A percentile compares a stretch with the other conserved stretches of the same genome.
phyloP scores from a whole-genome alignment of 768 basidiomycete species.

The Lactarius pseudohatsudake region DNA sequence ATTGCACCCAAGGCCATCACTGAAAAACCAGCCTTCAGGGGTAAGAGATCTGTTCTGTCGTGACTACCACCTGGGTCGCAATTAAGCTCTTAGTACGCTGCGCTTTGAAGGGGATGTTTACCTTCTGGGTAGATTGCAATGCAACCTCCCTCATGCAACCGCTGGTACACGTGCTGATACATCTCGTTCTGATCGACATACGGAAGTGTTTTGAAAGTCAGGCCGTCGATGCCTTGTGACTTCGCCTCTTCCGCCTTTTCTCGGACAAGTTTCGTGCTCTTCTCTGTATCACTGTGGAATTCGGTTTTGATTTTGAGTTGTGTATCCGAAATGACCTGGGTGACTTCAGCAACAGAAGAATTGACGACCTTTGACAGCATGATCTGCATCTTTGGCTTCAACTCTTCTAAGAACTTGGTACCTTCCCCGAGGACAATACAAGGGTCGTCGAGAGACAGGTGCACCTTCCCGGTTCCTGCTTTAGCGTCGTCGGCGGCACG shows the following conservation, averaged over 20 bases:
- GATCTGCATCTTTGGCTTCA: conserved; percentile 79
- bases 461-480: conserved; percentile 70
- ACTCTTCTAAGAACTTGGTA: conserved; percentile 74
- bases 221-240: conserved; percentile 56
- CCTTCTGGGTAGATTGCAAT: conserved; percentile 99
- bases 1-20: conserved; percentile 98
- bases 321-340: conserved; percentile 87
- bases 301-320: conserved; percentile 81
- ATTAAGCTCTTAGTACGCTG: conserved; percentile 14
- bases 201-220: conserved; percentile 82
- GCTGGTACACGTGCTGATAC: conserved; percentile 91
- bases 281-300: conserved; percentile 78
- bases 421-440: conserved; percentile 76
- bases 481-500: conserved; percentile 87
- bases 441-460: conserved; percentile 72
- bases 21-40: conserved; percentile 95
- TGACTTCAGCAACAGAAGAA: conserved; percentile 77
- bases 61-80: conserved; percentile 84
- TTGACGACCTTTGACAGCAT: conserved; percentile 79
- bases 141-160: conserved; percentile 78
- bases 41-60: conserved; percentile 93
- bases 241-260: conserved; percentile 65
- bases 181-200: conserved; percentile 93
- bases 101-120: conserved; percentile 35
- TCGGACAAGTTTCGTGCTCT: conserved; percentile 62